Evolutionary conservation across 176 grass and related monocot genomes (phyloP).

Genomic region (Tillandsia fasciculata): DNA sequence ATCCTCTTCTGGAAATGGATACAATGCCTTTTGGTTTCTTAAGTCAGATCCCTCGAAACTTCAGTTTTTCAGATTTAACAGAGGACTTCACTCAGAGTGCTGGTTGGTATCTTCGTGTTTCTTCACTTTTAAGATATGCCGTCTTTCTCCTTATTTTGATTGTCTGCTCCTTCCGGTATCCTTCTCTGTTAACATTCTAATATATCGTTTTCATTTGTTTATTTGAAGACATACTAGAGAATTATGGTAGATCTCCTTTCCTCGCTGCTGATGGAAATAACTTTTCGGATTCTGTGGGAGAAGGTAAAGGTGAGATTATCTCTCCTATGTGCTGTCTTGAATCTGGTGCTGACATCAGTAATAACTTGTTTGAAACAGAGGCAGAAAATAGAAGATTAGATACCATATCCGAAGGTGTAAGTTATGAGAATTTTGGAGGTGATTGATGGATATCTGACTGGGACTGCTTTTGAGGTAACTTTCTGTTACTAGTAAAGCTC

Average conservation of each 20-base stretch:
- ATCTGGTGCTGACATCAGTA: constrained; percentile 22
- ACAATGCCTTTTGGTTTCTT: constrained; percentile 68
- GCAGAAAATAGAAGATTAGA: constrained; percentile 69
- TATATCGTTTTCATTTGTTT: constrained; percentile 15
- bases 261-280: constrained; percentile 69
- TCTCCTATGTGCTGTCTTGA: constrained; percentile 4
- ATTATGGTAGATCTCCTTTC: constrained; percentile 97
- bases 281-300: constrained; percentile 57
- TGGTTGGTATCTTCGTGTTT: constrained; percentile 54
- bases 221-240: constrained; percentile 81
- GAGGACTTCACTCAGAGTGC: constrained; percentile 87
- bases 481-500: not conserved
- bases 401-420: constrained; percentile 89
- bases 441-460: constrained; percentile 42
- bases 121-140: constrained; percentile 4
- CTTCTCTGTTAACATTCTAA: constrained; percentile 5
- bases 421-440: constrained; percentile 82
- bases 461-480: constrained; percentile 35
- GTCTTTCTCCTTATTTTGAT: constrained; percentile 8
- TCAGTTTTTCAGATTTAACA: constrained; percentile 95
- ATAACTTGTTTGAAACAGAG: constrained; percentile 33
- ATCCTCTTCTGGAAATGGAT: constrained; percentile 68
- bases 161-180: not conserved
- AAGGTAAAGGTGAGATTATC: constrained; percentile 35
- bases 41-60: constrained; percentile 92